phyloP scores from a whole-genome alignment of 805 yeast species.

The Komagataella ulmi region DNA sequence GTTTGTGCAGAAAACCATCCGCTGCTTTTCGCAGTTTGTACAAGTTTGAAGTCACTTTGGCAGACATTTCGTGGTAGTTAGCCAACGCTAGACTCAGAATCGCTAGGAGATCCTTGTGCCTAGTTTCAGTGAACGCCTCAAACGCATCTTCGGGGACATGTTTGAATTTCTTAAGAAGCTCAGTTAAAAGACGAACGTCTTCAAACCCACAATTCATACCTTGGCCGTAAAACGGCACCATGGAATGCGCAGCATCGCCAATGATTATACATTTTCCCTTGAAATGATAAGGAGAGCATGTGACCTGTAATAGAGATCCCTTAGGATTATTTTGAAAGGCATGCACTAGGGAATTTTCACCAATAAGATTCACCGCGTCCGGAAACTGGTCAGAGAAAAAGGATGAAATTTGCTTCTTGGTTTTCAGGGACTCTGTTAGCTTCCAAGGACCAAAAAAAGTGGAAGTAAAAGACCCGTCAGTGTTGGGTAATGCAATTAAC shows the following conservation, averaged over 20 bases:
- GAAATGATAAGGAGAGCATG: constrained; percentile 56
- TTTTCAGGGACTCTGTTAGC: constrained; percentile 38
- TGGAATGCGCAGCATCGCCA: constrained; percentile 93
- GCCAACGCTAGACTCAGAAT: constrained; percentile 68
- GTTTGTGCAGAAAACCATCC: constrained; percentile 50
- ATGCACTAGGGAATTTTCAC: constrained; percentile 28
- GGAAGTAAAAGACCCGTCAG: constrained; percentile 78
- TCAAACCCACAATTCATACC: constrained; percentile 96
- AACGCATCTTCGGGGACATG: constrained; percentile 36
- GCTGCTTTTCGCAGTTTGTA: constrained; percentile 55
- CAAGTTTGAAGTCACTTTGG: constrained; percentile 48
- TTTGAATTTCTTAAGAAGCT: constrained; percentile 24
- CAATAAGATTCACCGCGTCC: constrained; percentile 63
- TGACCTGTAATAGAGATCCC: constrained; percentile 66
- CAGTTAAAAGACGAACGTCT: constrained; percentile 62
- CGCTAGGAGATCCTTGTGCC: constrained; percentile 60
- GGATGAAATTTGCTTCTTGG: constrained; percentile 23
- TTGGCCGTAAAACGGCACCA: constrained; percentile 98
- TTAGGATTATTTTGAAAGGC: constrained; percentile 52
- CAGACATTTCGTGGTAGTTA: constrained; percentile 81
- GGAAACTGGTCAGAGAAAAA: constrained; percentile 56
- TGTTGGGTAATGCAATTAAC: constrained; percentile 83
- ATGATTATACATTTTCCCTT: constrained; percentile 50
- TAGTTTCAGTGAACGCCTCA: constrained; percentile 31
- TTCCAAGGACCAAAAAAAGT: constrained; percentile 80